Base-by-base conservation (phyloP, 1,284 basidiomycete species). In the Veloporphyrellus conicus region DNA sequence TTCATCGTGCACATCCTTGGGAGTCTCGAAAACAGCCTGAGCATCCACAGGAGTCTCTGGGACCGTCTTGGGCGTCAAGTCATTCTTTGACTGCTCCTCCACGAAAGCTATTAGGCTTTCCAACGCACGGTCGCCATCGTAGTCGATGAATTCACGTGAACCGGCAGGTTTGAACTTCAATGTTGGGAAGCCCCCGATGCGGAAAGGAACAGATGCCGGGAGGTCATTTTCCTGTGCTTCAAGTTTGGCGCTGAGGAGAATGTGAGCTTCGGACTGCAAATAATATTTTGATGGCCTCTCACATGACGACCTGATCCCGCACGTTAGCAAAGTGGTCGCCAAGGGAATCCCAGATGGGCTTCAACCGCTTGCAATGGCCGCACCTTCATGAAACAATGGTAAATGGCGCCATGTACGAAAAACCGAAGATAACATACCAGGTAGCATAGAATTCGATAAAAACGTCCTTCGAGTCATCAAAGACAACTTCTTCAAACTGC, bases 141-240 rank as follows among this genome's bases (percentile, higher is more conserved):
- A 97, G 68, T 97, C 92, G 53, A 97, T 73, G 73, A 94, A 98
- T 49, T 90, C 84, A 50, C 76, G 75, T 37, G 80, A 73, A 45
- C 95, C 94, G 20, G 96, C 95, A 10, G 86, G 80, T 73, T 93
- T 93, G 81, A 99, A 96, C 70, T 98, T 98, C 68, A 99, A 70
- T 2, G 96, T 98, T 9, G 95, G 95, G 91, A 96, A 98, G 40
- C 90, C 87, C 48, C 75, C 62, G 54, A 95, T 72, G 47, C 82
- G 81, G 90, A 99, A 97, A 28, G 88, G 84, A 45, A 88, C 82
- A 15, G 81, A 81, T 23, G 86, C 77, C 40, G 96, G 96, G 23
- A 99, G 78, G 68, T 99, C 96, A 69, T 99, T 99, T 71, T 94
- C 92, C 53, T 86, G 89, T 6, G 92, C 92, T 64, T 99, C 95